phyloP scores from a whole-genome alignment of 2,329 filamentous ascomycete species.

The Exophiala xenobiotica region DNA sequence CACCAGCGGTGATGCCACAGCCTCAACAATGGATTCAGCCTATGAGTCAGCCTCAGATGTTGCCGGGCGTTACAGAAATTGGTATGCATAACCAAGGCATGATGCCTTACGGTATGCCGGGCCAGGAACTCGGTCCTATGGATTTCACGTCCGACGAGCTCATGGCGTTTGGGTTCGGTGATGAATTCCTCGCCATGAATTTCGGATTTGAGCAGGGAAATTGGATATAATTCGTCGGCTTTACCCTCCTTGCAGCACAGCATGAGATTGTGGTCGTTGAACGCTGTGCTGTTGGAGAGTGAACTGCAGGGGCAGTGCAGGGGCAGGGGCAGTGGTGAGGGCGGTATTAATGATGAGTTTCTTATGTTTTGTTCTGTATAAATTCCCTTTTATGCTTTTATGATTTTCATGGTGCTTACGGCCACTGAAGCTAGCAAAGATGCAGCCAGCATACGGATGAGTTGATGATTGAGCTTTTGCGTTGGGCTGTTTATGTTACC shows the following conservation, averaged over 20 bases:
- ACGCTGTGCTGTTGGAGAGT: no score
- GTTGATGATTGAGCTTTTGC: not conserved
- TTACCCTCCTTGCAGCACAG: no score
- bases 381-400: not conserved
- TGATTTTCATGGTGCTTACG: not conserved
- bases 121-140: constrained; percentile 25
- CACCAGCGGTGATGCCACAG: constrained; percentile 16
- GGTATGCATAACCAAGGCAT: constrained; percentile 19
- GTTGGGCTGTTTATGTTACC: not conserved
- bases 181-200: constrained; percentile 32
- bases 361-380: not conserved
- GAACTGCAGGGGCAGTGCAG: no score
- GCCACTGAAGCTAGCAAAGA: not conserved
- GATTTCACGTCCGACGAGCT: constrained; percentile 30
- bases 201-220: constrained; percentile 29
- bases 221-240: constrained; percentile 13
- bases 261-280: no score
- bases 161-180: constrained; percentile 32
- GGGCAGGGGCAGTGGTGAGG: no score
- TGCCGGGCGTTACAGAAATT: constrained; percentile 24
- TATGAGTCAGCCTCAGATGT: constrained; percentile 21
- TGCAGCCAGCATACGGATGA: no score
- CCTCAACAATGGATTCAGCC: constrained; percentile 26
- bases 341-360: not conserved
- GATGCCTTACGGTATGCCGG: constrained; percentile 27